Base-by-base conservation (phyloP, 129 eudicot genomes). In the Kitagawia praeruptora region DNA sequence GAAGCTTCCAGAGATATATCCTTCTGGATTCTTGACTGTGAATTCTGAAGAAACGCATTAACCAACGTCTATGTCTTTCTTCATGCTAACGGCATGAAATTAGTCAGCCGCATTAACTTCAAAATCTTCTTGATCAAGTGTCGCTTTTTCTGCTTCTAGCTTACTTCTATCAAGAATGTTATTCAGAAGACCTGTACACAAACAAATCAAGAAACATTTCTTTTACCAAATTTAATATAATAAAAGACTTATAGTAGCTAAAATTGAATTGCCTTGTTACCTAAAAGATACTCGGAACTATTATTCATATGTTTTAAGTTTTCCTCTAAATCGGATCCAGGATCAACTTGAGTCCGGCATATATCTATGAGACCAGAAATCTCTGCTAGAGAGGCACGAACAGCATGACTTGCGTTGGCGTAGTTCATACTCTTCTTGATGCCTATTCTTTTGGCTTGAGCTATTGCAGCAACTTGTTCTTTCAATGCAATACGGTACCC, bases 131-230 rank as follows among this genome's bases (percentile, higher is more conserved):
- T 86, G 91, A 76, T 85, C 87, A 27, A 87, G 83, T 54, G 84
- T 85, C 85, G 34, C 34, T 31, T 31, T 31, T 31, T 31, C 34
- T 31, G 89, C 87, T 85, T 93, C 94, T 2, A 86, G 85, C 75
- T 91, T 93, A 69, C 93, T 90, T 18, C 80, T 74, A 74, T 91
- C 96, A 42, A 91, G 97, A 83, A 91, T 87, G 40, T 87, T 83
- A 79, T 88, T 91, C 78, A 93, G 72, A 74, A 91, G 66, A 77
- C 89, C 93, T 91, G 80, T 16, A 51, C 47, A 74, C 0, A 6
- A 40, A 82, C 2, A 25, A 25, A 76, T 21, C 15, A 10, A 27
- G 28, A 51, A 11, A 18, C 31, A 78, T 1, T 46, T 8, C 44
- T 64, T 27, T 13, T 27, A 63, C 38, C 3, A 63, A 42, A 34